These are phyloP conservation scores for Fusarium multiceps DNA, from an alignment of 2,329 filamentous ascomycete species.

Conservation along the genomic window DNA sequence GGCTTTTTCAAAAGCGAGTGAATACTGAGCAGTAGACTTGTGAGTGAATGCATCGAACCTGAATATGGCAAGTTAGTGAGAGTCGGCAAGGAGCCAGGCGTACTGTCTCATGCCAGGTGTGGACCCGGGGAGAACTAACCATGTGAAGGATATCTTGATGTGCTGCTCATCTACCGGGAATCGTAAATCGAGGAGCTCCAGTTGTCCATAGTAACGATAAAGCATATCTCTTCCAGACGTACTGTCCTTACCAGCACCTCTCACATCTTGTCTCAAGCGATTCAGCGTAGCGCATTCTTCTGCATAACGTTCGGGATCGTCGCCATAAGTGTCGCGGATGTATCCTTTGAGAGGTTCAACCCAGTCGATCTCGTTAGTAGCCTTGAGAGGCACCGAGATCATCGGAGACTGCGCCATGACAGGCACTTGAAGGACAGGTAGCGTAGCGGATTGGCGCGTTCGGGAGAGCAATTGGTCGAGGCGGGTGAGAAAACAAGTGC, in stretches of 20 bases:
- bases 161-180: conserved; percentile 99
- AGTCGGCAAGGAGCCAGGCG: neutral
- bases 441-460: conserved; percentile 16
- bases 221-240: conserved; percentile 91
- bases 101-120: neutral
- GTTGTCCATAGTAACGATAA: conserved; percentile 97
- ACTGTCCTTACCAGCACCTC: conserved; percentile 96
- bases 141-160: conserved; percentile 98
- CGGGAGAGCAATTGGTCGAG: conserved; percentile 24
- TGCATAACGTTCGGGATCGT: conserved; percentile 94
- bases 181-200: conserved; percentile 91
- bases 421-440: conserved; percentile 19
- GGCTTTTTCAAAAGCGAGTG: conserved; percentile 96
- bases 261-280: conserved; percentile 96
- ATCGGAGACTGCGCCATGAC: conserved; percentile 88
- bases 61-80: conserved; percentile 20
- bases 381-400: conserved; percentile 93
- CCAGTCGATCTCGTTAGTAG: conserved; percentile 99
- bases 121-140: conserved; percentile 65
- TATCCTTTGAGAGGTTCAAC: conserved; percentile 90
- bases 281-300: conserved; percentile 97
- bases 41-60: conserved; percentile 99
- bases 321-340: conserved; percentile 92
- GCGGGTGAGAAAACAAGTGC: conserved; percentile 22
- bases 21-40: conserved; percentile 96